Evolutionary conservation across 2,329 filamentous ascomycete genomes (phyloP).

Genomic region (Onygenales sp.): DNA sequence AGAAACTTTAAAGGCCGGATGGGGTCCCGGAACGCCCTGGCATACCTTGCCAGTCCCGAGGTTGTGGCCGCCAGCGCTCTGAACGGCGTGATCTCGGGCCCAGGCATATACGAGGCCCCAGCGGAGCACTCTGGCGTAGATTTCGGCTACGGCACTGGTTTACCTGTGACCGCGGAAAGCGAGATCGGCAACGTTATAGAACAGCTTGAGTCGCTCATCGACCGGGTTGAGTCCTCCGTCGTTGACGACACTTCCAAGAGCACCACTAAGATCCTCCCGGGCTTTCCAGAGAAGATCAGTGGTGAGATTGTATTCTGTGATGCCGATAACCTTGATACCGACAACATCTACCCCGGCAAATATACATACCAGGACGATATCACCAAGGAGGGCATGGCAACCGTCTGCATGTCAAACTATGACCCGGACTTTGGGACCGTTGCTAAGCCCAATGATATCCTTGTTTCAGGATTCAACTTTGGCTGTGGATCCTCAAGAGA

Average conservation of each 20-base stretch:
- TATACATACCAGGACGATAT: slow-evolving; percentile 89
- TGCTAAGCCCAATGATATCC: slow-evolving; percentile 63
- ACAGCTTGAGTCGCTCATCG: neutral
- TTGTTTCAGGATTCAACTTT: slow-evolving; percentile 83
- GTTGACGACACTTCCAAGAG: no score
- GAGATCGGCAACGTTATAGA: neutral
- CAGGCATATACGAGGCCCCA: slow-evolving; percentile 67
- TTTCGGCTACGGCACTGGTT: slow-evolving; percentile 62
- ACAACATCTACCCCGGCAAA: slow-evolving; percentile 84
- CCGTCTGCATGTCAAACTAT: slow-evolving; percentile 92
- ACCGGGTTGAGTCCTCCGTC: neutral
- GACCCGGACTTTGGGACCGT: slow-evolving; percentile 59
- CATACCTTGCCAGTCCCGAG: slow-evolving; percentile 81
- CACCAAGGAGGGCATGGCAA: slow-evolving; percentile 66
- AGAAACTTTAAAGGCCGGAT: slow-evolving; percentile 89
- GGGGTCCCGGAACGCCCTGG: slow-evolving; percentile 69
- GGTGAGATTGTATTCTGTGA: slow-evolving; percentile 88
- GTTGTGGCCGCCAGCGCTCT: slow-evolving; percentile 86
- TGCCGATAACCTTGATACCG: slow-evolving; percentile 80
- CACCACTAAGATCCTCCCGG: slow-evolving; percentile 64
- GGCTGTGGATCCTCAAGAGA: slow-evolving; percentile 74
- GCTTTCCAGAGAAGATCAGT: slow-evolving; percentile 72
- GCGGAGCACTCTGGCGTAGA: slow-evolving; percentile 53
- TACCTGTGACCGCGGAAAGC: slow-evolving; percentile 17
- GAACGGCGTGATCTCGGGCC: slow-evolving; percentile 45